These are phyloP conservation scores for Phlyctochytrium bullatum DNA, from an alignment of 192 early-diverging fungal species.

Conservation along the genomic window DNA sequence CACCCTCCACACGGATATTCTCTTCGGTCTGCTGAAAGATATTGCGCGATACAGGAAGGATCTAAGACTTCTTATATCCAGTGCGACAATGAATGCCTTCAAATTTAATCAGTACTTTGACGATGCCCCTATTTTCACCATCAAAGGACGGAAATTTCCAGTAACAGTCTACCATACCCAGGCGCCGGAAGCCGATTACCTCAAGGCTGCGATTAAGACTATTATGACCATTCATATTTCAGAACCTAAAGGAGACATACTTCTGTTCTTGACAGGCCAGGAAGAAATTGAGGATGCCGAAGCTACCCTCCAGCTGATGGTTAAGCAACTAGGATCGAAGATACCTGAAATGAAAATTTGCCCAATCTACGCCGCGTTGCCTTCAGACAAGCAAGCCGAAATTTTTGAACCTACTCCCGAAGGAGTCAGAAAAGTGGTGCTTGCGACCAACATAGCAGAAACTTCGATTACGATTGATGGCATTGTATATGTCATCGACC, in stretches of 20 bases:
- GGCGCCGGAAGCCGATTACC: conserved; percentile 95
- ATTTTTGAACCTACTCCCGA: conserved; percentile 92
- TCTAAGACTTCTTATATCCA: conserved; percentile 90
- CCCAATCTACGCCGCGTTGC: conserved; percentile 92
- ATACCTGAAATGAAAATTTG: conserved; percentile 80
- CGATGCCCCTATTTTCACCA: conserved; percentile 86
- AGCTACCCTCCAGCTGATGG: conserved; percentile 73
- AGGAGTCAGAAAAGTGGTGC: conserved; percentile 73
- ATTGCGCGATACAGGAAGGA: conserved; percentile 91
- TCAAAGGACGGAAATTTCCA: conserved; percentile 90
- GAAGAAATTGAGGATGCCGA: conserved; percentile 96
- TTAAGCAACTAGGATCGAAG: conserved; percentile 76
- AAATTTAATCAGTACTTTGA: conserved; percentile 98
- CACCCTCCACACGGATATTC: conserved; percentile 91
- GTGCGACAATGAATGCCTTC: conserved; percentile 96
- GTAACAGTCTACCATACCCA: conserved; percentile 96
- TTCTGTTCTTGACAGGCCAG: conserved; percentile 97
- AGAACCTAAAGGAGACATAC: conserved; percentile 84
- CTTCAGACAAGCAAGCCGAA: conserved; percentile 89
- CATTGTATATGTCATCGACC: conserved; percentile 93
- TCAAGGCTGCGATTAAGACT: conserved; percentile 84
- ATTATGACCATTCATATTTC: conserved; percentile 93
- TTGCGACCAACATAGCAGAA: conserved; percentile 99
- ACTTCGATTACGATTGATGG: conserved; percentile 98
- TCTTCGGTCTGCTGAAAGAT: conserved; percentile 97